phyloP scores from a whole-genome alignment of 129 eudicot genomes.

The Logfia minima region DNA sequence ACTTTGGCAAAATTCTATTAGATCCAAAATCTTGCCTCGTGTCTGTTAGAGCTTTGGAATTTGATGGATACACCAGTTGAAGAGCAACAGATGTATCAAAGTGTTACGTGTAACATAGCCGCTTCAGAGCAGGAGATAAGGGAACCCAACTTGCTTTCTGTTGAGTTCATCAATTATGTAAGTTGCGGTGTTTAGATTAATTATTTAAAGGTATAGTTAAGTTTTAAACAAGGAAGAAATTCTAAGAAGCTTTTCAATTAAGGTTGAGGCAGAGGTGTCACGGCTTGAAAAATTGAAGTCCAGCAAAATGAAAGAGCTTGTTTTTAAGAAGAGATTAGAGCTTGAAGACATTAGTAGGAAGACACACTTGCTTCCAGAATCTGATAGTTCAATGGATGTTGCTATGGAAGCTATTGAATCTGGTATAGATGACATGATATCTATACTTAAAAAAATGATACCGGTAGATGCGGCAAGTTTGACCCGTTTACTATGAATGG shows the following conservation, averaged over 20 bases:
- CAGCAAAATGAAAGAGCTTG: constrained; percentile 92
- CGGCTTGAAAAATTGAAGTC: constrained; percentile 80
- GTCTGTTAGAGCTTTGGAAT: constrained; percentile 91
- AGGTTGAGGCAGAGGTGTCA: constrained; percentile 91
- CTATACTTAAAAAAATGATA: neutral
- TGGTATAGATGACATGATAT: constrained; percentile 22
- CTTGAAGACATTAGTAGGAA: constrained; percentile 78
- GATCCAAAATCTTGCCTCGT: constrained; percentile 87
- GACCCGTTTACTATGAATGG: no score
- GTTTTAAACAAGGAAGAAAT: neutral
- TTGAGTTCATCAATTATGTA: constrained; percentile 64
- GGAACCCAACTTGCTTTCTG: constrained; percentile 76
- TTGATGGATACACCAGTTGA: constrained; percentile 91
- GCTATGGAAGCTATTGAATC: constrained; percentile 48
- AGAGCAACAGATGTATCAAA: constrained; percentile 89
- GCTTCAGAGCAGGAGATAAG: constrained; percentile 89
- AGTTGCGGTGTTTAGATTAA: constrained; percentile 27
- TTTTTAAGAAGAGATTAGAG: constrained; percentile 80
- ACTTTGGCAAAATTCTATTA: constrained; percentile 31
- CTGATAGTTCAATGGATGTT: constrained; percentile 51
- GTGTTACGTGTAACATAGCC: constrained; percentile 81
- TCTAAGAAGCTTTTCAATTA: constrained; percentile 12
- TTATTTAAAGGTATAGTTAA: neutral
- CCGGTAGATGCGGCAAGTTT: neutral
- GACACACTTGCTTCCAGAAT: constrained; percentile 71